These are phyloP conservation scores for Malassezia brasiliensis DNA, from an alignment of 1,284 basidiomycete genomes.

Conservation along the genomic window DNA sequence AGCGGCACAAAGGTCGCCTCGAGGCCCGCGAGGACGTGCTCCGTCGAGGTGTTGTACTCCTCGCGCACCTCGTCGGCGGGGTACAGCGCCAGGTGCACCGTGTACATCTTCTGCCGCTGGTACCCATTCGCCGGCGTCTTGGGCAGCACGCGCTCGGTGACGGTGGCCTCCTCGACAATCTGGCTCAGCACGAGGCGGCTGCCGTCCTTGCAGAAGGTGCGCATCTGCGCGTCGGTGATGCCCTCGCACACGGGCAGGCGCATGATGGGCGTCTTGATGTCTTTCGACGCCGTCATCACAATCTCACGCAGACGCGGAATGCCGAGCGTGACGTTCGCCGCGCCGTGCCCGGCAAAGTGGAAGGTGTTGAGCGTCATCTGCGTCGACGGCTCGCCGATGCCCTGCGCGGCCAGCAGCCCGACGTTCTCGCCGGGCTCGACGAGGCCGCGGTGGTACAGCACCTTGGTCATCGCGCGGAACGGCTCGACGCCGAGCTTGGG, in stretches of 20 bases:
- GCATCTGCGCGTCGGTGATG: slow-evolving; percentile 50
- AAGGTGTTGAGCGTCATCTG: slow-evolving; percentile 99
- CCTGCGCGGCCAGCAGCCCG: slow-evolving; percentile 92
- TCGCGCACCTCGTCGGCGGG: slow-evolving; percentile 71
- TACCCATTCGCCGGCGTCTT: slow-evolving; percentile 55
- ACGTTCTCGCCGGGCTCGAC: slow-evolving; percentile 97
- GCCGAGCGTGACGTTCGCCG: slow-evolving; percentile 97
- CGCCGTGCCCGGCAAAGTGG: slow-evolving; percentile 95
- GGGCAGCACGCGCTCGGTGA: slow-evolving; percentile 67
- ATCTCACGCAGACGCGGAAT: slow-evolving; percentile 98
- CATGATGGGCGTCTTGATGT: slow-evolving; percentile 99
- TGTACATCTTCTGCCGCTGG: slow-evolving; percentile 68
- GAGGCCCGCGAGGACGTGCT: slow-evolving; percentile 67
- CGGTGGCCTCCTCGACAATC: slow-evolving; percentile 71
- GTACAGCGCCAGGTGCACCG: slow-evolving; percentile 74
- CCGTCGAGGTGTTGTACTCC: slow-evolving; percentile 71
- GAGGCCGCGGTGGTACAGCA: slow-evolving; percentile 52
- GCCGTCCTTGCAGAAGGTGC: slow-evolving; percentile 80
- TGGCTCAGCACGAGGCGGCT: slow-evolving; percentile 79
- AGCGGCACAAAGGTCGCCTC: slow-evolving; percentile 68
- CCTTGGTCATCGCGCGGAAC: slow-evolving; percentile 42
- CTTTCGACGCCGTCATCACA: slow-evolving; percentile 94
- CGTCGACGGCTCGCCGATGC: slow-evolving; percentile 97
- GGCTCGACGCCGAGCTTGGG: slow-evolving; percentile 32
- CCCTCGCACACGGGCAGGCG: slow-evolving; percentile 56